These are phyloP conservation scores for Circinella umbellata DNA, from an alignment of 371 early-diverging fungal genomes.

Conservation along the genomic window DNA sequence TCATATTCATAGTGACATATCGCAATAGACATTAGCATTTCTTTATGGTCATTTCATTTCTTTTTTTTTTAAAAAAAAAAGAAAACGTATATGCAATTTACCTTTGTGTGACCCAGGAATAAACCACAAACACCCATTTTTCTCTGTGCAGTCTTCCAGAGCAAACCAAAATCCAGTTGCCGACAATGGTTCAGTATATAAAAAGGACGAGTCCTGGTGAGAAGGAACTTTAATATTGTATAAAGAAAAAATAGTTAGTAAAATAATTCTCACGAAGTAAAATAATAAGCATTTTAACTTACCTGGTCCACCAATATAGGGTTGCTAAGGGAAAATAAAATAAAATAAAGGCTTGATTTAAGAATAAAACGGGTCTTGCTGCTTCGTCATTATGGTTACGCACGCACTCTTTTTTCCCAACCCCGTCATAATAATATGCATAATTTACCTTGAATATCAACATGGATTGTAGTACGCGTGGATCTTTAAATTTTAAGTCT, in stretches of 20 bases:
- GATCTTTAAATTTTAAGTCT: slow-evolving; percentile 71
- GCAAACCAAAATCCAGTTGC: slow-evolving; percentile 95
- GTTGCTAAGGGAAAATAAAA: slow-evolving; percentile 51
- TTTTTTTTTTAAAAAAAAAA: not conserved
- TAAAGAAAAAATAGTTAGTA: not conserved
- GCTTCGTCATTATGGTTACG: no score
- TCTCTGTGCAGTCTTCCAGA: slow-evolving; percentile 87
- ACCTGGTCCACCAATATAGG: slow-evolving; percentile 76
- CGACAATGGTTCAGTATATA: slow-evolving; percentile 86
- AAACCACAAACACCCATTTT: slow-evolving; percentile 90
- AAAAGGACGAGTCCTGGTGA: slow-evolving; percentile 91
- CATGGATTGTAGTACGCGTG: slow-evolving; percentile 90
- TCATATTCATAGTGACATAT: not conserved
- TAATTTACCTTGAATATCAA: slow-evolving; percentile 78
- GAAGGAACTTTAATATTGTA: slow-evolving; percentile 55
- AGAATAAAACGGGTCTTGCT: no score
- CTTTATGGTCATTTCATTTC: not conserved
- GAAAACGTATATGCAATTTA: slow-evolving; percentile 13
- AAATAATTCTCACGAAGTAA: not conserved
- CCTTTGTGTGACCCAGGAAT: slow-evolving; percentile 88
- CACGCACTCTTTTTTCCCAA: no score
- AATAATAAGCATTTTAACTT: slow-evolving; percentile 10
- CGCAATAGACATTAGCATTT: no score
- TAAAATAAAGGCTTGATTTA: not conserved
- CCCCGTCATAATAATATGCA: not conserved